These are phyloP conservation scores for Arthrobotrys musiformis DNA, from an alignment of 2,329 filamentous ascomycete genomes.

Conservation along the genomic window DNA sequence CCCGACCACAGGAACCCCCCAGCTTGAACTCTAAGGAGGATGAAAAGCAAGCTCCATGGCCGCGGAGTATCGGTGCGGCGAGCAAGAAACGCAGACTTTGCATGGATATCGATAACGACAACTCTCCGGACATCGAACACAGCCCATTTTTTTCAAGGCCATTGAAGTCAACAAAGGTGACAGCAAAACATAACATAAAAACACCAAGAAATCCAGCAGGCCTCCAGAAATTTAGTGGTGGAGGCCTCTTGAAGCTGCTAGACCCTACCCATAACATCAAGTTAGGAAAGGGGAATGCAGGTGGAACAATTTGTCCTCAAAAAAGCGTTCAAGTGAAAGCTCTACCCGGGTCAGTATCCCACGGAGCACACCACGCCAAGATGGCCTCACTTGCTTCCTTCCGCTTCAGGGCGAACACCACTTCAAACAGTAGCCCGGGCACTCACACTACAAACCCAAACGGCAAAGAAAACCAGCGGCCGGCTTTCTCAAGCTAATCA, in stretches of 20 bases:
- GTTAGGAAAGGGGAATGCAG: not conserved
- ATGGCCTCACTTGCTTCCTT: constrained; percentile 12
- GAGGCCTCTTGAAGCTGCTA: not conserved
- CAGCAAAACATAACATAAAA: not conserved
- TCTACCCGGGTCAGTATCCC: too few relatives aligned
- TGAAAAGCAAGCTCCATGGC: not conserved
- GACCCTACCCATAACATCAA: not conserved
- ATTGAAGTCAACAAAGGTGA: not conserved
- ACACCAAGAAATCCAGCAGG: too few relatives aligned
- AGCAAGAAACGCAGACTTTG: constrained; percentile 36
- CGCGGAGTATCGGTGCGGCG: not conserved
- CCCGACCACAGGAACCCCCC: not conserved
- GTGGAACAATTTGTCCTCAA: not conserved
- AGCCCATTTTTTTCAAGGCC: constrained; percentile 38
- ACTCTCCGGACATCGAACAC: not conserved
- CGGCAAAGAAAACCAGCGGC: constrained; percentile 42
- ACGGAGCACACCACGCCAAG: not conserved
- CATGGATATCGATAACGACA: constrained; percentile 29
- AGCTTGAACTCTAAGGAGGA: not conserved
- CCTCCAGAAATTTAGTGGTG: not conserved
- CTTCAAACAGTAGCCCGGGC: not conserved
- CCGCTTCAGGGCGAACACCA: constrained; percentile 4
- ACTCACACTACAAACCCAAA: not conserved
- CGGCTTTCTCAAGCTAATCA: not conserved
- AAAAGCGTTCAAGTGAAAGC: not conserved